Evolutionary conservation across 1,284 basidiomycete genomes (phyloP).

Genomic region (Testicularia cyperi): DNA sequence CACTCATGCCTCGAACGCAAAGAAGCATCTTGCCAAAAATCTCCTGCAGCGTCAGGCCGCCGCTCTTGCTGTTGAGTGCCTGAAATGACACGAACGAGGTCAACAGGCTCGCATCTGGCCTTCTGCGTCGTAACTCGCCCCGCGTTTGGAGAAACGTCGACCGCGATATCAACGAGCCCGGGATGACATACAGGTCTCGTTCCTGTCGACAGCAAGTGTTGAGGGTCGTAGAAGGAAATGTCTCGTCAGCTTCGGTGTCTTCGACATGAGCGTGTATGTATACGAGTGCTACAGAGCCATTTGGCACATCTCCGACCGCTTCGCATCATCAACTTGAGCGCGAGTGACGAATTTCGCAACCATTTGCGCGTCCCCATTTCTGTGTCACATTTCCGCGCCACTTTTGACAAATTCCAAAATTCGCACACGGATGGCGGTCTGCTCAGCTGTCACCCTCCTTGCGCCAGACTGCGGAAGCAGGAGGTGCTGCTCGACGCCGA

Average conservation of each 20-base stretch:
- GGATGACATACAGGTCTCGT: slow-evolving; percentile 62
- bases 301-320: no score
- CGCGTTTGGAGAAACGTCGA: slow-evolving; percentile 59
- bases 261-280: no score
- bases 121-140: slow-evolving; percentile 57
- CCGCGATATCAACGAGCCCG: slow-evolving; percentile 60
- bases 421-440: no score
- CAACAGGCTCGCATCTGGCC: slow-evolving; percentile 59
- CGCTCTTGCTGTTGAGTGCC: slow-evolving; percentile 64
- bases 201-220: slow-evolving; percentile 5
- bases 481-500: not conserved
- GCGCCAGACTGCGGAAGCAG: no score
- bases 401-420: no score
- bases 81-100: slow-evolving; percentile 64
- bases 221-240: no score
- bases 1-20: slow-evolving; percentile 64
- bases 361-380: not conserved
- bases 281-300: no score
- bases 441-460: no score
- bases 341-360: no score
- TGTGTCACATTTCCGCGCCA: not conserved
- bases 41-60: slow-evolving; percentile 62
- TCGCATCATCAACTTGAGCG: no score
- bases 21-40: slow-evolving; percentile 65
- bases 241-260: no score